These are phyloP conservation scores for Venturia nashicola DNA, from an alignment of 2,329 filamentous ascomycete genomes.

Conservation along the genomic window DNA sequence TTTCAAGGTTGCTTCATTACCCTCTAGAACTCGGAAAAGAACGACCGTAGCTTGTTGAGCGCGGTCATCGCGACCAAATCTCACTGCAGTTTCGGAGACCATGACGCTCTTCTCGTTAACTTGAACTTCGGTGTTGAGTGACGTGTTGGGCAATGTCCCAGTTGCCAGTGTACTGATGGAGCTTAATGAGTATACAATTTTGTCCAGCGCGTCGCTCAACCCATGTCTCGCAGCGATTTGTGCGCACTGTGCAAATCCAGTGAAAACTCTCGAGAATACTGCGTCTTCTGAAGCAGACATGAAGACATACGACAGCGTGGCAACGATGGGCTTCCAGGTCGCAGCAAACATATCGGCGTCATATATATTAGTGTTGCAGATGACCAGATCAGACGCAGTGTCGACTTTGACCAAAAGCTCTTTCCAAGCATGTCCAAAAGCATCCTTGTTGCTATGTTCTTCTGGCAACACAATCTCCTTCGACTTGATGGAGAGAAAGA, in stretches of 20 bases:
- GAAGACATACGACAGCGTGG: slow-evolving; percentile 94
- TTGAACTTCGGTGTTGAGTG: slow-evolving; percentile 90
- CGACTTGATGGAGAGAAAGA: slow-evolving; percentile 81
- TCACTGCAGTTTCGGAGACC: slow-evolving; percentile 95
- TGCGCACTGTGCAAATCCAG: slow-evolving; percentile 91
- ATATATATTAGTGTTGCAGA: slow-evolving; percentile 86
- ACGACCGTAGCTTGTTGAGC: slow-evolving; percentile 90
- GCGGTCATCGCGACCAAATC: slow-evolving; percentile 85
- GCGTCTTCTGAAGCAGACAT: slow-evolving; percentile 97
- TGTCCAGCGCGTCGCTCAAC: slow-evolving; percentile 76
- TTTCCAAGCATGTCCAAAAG: slow-evolving; percentile 96
- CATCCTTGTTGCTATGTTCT: slow-evolving; percentile 92
- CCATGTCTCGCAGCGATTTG: slow-evolving; percentile 79
- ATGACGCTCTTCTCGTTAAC: slow-evolving; percentile 86
- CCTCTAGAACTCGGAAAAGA: slow-evolving; percentile 83
- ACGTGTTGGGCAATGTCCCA: slow-evolving; percentile 64
- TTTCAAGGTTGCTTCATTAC: slow-evolving; percentile 65
- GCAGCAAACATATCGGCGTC: slow-evolving; percentile 96
- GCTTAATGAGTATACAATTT: slow-evolving; percentile 81
- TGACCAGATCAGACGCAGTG: slow-evolving; percentile 56
- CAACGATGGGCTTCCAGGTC: slow-evolving; percentile 90
- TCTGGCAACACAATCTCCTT: slow-evolving; percentile 96
- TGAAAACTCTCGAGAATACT: slow-evolving; percentile 85
- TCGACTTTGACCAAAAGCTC: slow-evolving; percentile 80
- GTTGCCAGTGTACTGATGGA: slow-evolving; percentile 81